Percentiles rank a stretch among this genome's conserved stretches.
phyloP scores from a whole-genome alignment of 2,329 filamentous ascomycete genomes.

The Byssoonygena ceratinophila region DNA sequence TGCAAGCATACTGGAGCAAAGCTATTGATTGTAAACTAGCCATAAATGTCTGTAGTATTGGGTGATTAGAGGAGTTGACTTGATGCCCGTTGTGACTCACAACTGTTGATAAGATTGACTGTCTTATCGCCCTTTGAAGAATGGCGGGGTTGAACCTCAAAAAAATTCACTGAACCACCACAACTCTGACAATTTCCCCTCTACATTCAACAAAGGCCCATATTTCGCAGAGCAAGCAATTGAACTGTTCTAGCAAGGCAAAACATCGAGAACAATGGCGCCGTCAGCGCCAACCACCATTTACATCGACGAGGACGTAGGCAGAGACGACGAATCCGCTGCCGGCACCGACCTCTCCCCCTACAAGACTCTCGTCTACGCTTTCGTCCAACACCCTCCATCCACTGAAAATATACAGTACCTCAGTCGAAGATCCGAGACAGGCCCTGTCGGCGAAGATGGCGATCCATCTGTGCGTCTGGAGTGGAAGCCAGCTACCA shows the following conservation, averaged over 20 bases:
- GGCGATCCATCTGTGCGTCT: constrained; percentile 54
- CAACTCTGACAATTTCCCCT: background rate
- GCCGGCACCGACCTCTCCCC: constrained; percentile 62
- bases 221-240: background rate
- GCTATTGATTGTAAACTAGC: too few relatives aligned
- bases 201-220: background rate
- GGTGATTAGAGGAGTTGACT: background rate
- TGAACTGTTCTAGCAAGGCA: background rate
- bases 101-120: background rate
- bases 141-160: constrained; percentile 4
- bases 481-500: constrained; percentile 71
- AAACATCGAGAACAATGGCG: constrained; percentile 8
- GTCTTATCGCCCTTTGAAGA: background rate
- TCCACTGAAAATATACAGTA: constrained; percentile 50
- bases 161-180: background rate
- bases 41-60: too few relatives aligned
- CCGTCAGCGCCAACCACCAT: constrained; percentile 35
- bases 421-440: constrained; percentile 57
- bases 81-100: background rate
- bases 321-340: constrained; percentile 56
- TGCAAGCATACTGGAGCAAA: too few relatives aligned
- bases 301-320: constrained; percentile 73
- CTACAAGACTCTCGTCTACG: constrained; percentile 70
- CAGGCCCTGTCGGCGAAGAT: constrained; percentile 48
- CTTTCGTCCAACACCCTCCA: constrained; percentile 60